phyloP scores from a whole-genome alignment of 2,329 filamentous ascomycete genomes.

The Trichothecium sympodiale region DNA sequence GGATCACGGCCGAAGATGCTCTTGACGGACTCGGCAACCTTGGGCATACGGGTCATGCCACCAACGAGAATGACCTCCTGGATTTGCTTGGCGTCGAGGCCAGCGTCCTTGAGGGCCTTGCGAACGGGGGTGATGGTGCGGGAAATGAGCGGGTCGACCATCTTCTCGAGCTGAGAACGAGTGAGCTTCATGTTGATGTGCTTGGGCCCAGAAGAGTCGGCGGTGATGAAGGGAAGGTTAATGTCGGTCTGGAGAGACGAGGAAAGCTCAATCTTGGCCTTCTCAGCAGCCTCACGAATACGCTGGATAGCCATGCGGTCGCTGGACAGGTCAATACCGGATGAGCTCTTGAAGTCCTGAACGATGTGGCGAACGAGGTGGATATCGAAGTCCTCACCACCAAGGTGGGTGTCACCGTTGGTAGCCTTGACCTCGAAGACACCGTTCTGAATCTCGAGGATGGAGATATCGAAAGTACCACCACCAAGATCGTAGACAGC shows the following conservation, averaged over 20 bases:
- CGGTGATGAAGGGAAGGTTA: slow-evolving; percentile 97
- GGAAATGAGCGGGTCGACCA: slow-evolving; percentile 81
- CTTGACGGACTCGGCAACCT: slow-evolving; percentile 94
- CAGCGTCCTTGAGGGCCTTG: slow-evolving; percentile 94
- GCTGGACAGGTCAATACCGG: slow-evolving; percentile 74
- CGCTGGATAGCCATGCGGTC: slow-evolving; percentile 99
- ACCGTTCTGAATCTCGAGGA: slow-evolving; percentile 93
- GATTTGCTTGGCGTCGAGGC: slow-evolving; percentile 83
- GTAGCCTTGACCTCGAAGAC: slow-evolving; percentile 99
- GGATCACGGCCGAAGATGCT: slow-evolving; percentile 92
- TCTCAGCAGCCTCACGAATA: slow-evolving; percentile 97
- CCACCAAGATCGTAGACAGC: slow-evolving; percentile 97
- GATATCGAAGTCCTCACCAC: slow-evolving; percentile 98
- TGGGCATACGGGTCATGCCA: slow-evolving; percentile 99
- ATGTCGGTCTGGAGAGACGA: slow-evolving; percentile 94
- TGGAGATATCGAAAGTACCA: slow-evolving; percentile 98
- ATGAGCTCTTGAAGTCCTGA: slow-evolving; percentile 92
- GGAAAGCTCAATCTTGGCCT: slow-evolving; percentile 98
- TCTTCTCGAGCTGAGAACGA: slow-evolving; percentile 81
- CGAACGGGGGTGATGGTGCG: slow-evolving; percentile 85
- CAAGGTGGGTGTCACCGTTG: slow-evolving; percentile 96
- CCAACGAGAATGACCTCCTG: slow-evolving; percentile 96
- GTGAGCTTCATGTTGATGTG: slow-evolving; percentile 96
- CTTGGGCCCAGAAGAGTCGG: slow-evolving; percentile 89
- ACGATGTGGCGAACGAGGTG: slow-evolving; percentile 87